Percentiles rank a stretch among this genome's conserved stretches.
Evolutionary conservation across 768 basidiomycete species (phyloP).

Genomic region (Lactarius indigo): DNA sequence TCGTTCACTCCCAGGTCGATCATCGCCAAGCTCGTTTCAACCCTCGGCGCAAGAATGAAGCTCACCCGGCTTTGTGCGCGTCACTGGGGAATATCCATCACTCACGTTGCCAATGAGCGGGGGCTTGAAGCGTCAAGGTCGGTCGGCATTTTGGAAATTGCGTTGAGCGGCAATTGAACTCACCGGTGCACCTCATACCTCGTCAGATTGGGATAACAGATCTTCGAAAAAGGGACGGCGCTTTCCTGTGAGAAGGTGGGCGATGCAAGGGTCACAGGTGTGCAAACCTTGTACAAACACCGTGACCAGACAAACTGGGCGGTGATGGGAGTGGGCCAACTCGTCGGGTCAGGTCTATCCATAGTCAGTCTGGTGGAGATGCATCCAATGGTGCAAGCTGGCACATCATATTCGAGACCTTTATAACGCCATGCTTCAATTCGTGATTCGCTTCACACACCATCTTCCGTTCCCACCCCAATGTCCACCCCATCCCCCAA

Average conservation of each 20-base stretch:
- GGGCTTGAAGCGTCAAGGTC: background rate
- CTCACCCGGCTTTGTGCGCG: background rate
- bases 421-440: constrained; percentile 12
- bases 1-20: background rate
- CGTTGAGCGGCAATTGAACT: background rate
- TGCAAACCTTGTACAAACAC: background rate
- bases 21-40: background rate
- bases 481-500: constrained; percentile 26
- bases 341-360: background rate
- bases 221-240: background rate
- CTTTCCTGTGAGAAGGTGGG: background rate
- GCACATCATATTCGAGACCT: background rate
- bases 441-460: constrained; percentile 29
- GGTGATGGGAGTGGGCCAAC: constrained; percentile 9
- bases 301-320: background rate
- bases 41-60: background rate
- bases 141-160: constrained; percentile 7
- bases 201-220: constrained; percentile 9
- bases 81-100: background rate
- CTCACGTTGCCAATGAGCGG: background rate
- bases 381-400: background rate
- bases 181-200: background rate
- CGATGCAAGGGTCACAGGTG: background rate
- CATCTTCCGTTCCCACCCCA: constrained; percentile 29
- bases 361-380: background rate